Evolutionary conservation across 179 eudicot species (phyloP).

Genomic region (Beta macrorhiza): DNA sequence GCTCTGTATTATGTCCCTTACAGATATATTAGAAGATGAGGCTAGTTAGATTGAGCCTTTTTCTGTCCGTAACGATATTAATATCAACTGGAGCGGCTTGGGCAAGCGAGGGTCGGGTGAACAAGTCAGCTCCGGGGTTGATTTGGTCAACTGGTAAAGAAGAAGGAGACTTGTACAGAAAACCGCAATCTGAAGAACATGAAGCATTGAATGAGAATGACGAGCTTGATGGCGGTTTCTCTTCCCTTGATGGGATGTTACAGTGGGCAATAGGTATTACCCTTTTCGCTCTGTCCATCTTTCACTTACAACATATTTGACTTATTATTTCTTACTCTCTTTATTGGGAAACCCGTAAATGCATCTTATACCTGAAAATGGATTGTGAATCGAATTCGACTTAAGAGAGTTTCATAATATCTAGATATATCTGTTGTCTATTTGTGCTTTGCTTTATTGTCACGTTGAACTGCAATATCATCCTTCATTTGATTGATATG

Average conservation of each 20-base stretch:
- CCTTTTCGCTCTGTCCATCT: background rate
- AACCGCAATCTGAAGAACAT: constrained; percentile 49
- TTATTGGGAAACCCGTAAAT: background rate
- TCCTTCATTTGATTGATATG: too few species aligned
- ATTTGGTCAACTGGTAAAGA: constrained; percentile 61
- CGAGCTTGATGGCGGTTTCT: constrained; percentile 86
- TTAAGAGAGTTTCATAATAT: background rate
- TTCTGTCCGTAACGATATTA: constrained; percentile 26
- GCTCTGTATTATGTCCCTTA: background rate
- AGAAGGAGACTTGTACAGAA: constrained; percentile 48
- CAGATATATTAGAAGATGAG: constrained; percentile 32
- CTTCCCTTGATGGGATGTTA: constrained; percentile 86
- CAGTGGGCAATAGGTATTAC: constrained; percentile 91
- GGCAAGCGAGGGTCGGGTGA: constrained; percentile 38
- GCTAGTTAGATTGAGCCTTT: constrained; percentile 27
- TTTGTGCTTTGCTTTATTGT: background rate
- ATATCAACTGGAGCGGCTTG: constrained; percentile 19
- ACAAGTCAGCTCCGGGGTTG: constrained; percentile 44
- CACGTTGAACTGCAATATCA: too few species aligned
- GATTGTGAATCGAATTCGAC: background rate
- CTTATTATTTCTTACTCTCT: background rate
- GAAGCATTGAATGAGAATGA: constrained; percentile 43
- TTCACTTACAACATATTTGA: background rate
- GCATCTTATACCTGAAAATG: background rate
- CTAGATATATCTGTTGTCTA: background rate